Evolutionary conservation across 2,329 filamentous ascomycete species (phyloP), one percentile per base, ranked within the genome.

Genomic region (Neonectria punicea): DNA sequence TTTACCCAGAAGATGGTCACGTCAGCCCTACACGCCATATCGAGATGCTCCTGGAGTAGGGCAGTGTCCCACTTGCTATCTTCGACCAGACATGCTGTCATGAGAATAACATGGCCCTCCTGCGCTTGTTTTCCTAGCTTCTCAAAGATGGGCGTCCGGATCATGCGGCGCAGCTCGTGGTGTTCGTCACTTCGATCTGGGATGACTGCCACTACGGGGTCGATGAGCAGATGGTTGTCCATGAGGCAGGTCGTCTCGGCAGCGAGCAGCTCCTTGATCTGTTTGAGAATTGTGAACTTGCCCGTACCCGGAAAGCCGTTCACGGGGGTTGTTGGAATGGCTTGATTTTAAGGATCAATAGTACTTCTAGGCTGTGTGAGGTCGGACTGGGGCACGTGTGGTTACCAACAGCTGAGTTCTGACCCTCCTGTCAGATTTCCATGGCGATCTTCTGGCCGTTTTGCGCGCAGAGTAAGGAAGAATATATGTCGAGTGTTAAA

Each of bases 151-250:
- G 65, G 67, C 2, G 49, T 63, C 16, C 68, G 64, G 5, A 73
- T 50, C 16, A 50, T n/a, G 1, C 64, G 58, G 16, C 69, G 68
- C 3, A 73, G 56, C 16, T 69, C 61, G 34, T 73, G 58, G 43
- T 73, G 70, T 36, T 65, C 64, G 6, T 67, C 53, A 34, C 55
- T 65, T 50, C 67, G 63, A 7, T 58, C 59, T 1, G 67, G 67
- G 25, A 66, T 58, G 6, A 68, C 62, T n/a, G 61, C 60, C 0
- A 7, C 56, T 0, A 71, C 65, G 0, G 70, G 66, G 28, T 73
- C 68, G 18, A 72, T 70, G 11, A 73, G 68, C 0, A 72, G 62
- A 43, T 73, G 70, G 10, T 72, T 72, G 41, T 72, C 69, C 4
- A 70, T 43, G 7, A 71, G 60, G 20, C 67, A 65, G 36, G 70